Conservation (phyloP, 2,329 filamentous ascomycete species). For the Paracorniculantispora psalliotae region DNA sequence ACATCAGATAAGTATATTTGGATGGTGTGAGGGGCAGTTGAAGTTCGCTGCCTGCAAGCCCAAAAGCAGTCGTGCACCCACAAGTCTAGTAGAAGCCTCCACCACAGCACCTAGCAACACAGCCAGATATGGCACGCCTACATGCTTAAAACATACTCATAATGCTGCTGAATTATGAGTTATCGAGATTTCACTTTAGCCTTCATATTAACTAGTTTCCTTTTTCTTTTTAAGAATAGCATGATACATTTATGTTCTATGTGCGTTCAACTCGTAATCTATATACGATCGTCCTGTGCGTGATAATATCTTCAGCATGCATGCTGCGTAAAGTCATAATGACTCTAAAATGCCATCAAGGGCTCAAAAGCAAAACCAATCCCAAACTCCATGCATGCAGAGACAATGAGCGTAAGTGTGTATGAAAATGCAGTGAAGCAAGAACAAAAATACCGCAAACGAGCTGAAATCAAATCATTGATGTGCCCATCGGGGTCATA, state of each 20-base stretch:
- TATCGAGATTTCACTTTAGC: no score
- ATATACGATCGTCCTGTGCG: background rate
- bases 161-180: no score
- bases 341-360: background rate
- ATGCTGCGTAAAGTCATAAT: background rate
- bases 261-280: background rate
- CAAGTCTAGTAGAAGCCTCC: no score
- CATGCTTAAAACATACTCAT: no score
- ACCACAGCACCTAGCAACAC: background rate
- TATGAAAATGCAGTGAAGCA: background rate
- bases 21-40: background rate
- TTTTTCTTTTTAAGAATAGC: no score
- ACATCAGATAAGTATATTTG: background rate
- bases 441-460: background rate
- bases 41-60: background rate
- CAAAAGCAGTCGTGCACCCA: background rate
- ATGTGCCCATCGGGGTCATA: no score
- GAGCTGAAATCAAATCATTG: background rate
- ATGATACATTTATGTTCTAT: constrained; percentile 6
- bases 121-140: background rate
- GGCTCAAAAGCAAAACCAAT: background rate
- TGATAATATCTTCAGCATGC: background rate
- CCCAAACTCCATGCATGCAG: constrained; percentile 12
- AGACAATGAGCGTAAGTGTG: constrained; percentile 8
- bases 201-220: no score